phyloP scores from a whole-genome alignment of 2,329 filamentous ascomycete species.

The Fusarium sp. region DNA sequence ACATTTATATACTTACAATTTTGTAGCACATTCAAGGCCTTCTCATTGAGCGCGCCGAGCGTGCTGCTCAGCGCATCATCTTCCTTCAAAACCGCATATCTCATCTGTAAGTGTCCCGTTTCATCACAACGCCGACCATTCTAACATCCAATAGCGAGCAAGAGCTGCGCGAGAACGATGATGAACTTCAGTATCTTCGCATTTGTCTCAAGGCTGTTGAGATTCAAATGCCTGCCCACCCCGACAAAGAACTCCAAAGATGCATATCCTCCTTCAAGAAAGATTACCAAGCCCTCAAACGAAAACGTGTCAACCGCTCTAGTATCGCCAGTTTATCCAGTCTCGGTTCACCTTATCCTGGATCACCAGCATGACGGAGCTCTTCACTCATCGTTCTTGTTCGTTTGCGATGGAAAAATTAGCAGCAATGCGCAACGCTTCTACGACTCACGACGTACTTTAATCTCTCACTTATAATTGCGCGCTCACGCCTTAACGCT shows the following conservation, averaged over 20 bases:
- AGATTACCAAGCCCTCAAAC: constrained; percentile 65
- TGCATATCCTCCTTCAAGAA: constrained; percentile 72
- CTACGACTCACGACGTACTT: constrained; percentile 41
- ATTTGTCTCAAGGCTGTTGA: constrained; percentile 73
- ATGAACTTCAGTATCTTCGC: constrained; percentile 70
- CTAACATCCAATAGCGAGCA: constrained; percentile 58
- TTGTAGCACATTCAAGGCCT: constrained; percentile 70
- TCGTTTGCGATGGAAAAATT: constrained; percentile 5
- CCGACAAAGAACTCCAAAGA: constrained; percentile 67
- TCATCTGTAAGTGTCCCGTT: constrained; percentile 61
- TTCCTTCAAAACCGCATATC: constrained; percentile 69
- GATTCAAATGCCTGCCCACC: constrained; percentile 65
- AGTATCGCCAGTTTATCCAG: constrained; percentile 47
- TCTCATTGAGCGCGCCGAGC: constrained; percentile 68
- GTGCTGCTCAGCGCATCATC: constrained; percentile 67
- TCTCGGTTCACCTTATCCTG: constrained; percentile 44
- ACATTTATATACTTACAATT: constrained; percentile 43
- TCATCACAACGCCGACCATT: not conserved
- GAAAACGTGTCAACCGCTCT: constrained; percentile 54
- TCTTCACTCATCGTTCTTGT: not conserved
- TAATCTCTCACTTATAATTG: constrained; percentile 22
- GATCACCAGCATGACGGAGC: constrained; percentile 40
- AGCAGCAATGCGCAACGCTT: constrained; percentile 30
- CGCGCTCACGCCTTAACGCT: constrained; percentile 30
- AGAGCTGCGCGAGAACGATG: constrained; percentile 67